phyloP scores from a whole-genome alignment of 1,284 basidiomycete genomes.

The Coriolopsis trogii region DNA sequence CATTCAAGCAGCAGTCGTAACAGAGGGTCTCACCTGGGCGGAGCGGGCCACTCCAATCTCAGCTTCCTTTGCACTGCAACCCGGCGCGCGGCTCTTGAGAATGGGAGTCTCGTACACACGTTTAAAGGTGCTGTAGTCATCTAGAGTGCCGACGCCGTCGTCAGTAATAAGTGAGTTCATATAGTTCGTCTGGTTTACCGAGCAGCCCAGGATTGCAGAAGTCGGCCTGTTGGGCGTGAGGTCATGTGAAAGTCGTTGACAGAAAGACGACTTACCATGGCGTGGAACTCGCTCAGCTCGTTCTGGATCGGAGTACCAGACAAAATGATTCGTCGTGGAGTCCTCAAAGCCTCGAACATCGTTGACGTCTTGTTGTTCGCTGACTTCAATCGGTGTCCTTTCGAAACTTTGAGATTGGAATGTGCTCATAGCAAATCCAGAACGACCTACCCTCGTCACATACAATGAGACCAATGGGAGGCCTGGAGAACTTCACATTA shows the following conservation, averaged over 20 bases:
- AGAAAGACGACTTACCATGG: conserved; percentile 70
- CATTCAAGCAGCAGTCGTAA: background rate
- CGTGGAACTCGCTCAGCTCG: conserved; percentile 92
- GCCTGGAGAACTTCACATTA: conserved; percentile 45
- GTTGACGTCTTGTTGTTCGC: conserved; percentile 89
- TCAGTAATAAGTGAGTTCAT: too few species aligned
- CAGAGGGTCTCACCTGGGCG: conserved; percentile 54
- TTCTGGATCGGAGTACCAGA: conserved; percentile 99
- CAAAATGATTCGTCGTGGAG: conserved; percentile 81
- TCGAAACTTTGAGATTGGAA: background rate
- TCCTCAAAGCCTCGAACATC: conserved; percentile 84
- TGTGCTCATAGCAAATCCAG: background rate
- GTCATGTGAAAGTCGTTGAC: background rate
- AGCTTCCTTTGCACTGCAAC: conserved; percentile 70
- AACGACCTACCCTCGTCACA: conserved; percentile 85
- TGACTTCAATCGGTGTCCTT: conserved; percentile 93
- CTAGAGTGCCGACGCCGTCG: too few species aligned
- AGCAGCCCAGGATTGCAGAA: conserved; percentile 94
- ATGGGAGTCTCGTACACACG: conserved; percentile 91
- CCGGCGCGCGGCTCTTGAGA: conserved; percentile 82
- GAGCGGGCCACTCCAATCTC: conserved; percentile 78
- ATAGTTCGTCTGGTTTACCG: conserved; percentile 59
- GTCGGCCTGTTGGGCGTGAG: conserved; percentile 60
- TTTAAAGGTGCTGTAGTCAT: conserved; percentile 75
- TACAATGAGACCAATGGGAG: conserved; percentile 90